These are phyloP conservation scores for Porogramme epimiltina DNA, from an alignment of 1,284 basidiomycete species.

Conservation along the genomic window DNA sequence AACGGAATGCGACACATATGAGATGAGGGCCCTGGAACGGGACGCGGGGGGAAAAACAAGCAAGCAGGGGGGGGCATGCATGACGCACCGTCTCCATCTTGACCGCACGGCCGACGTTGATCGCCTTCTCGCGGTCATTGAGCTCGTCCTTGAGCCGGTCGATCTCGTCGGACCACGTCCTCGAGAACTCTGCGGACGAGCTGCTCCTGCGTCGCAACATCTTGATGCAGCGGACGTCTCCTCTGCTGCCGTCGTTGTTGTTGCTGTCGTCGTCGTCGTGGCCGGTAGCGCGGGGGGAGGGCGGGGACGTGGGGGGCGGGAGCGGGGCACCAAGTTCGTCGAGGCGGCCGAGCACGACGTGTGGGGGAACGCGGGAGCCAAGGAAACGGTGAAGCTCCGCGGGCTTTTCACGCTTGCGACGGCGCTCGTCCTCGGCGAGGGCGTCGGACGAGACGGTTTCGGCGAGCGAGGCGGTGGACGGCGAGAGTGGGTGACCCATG, in stretches of 20 bases:
- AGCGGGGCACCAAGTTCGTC: constrained; percentile 38
- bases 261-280: constrained; percentile 16
- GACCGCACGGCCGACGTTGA: constrained; percentile 73
- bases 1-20: neutral
- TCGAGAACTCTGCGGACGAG: constrained; percentile 48
- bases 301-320: constrained; percentile 37
- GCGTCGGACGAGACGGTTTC: constrained; percentile 54
- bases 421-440: constrained; percentile 58
- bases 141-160: constrained; percentile 71
- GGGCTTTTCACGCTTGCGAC: constrained; percentile 70
- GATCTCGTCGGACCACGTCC: constrained; percentile 50
- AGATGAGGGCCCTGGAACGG: neutral
- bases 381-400: constrained; percentile 81
- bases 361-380: constrained; percentile 71
- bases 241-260: constrained; percentile 23
- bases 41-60: no score
- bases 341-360: constrained; percentile 61
- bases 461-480: constrained; percentile 45
- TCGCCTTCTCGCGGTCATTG: constrained; percentile 68
- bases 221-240: constrained; percentile 40
- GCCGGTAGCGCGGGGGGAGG: no score
- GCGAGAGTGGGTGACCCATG: constrained; percentile 26
- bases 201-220: constrained; percentile 56
- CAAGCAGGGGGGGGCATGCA: neutral
- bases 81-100: constrained; percentile 80